Percentiles rank a stretch among this genome's conserved stretches.
phyloP scores from a whole-genome alignment of 352 stramenopile species.

The Pythium aphanidermatum region DNA sequence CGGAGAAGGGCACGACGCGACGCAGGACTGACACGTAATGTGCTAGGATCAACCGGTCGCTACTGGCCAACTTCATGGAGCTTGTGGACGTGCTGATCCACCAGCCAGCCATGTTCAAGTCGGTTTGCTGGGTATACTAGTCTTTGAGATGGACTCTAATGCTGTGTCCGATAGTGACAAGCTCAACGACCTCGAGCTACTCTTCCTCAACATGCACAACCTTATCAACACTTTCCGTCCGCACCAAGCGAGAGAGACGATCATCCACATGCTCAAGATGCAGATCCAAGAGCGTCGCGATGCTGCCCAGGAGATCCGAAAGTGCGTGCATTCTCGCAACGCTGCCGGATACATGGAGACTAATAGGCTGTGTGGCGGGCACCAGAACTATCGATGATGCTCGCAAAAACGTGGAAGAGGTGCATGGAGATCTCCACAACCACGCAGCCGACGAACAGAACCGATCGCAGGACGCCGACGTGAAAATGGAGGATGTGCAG shows the following conservation, averaged over 20 bases:
- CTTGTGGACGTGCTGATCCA: constrained; percentile 80
- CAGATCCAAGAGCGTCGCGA: constrained; percentile 75
- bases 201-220: constrained; percentile 89
- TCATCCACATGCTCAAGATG: constrained; percentile 76
- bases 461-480: constrained; percentile 19
- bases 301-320: constrained; percentile 64
- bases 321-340: constrained; percentile 15
- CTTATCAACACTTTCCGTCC: constrained; percentile 85
- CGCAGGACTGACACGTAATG: too few species aligned
- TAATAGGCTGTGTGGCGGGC: too few species aligned
- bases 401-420: constrained; percentile 47
- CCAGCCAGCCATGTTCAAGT: constrained; percentile 79
- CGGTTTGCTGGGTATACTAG: too few species aligned
- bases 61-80: constrained; percentile 81
- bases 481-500: constrained; percentile 49
- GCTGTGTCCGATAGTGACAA: constrained; percentile 42
- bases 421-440: constrained; percentile 53
- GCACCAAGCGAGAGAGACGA: constrained; percentile 76
- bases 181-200: constrained; percentile 76
- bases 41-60: constrained; percentile 74
- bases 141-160: background rate
- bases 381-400: constrained; percentile 62
- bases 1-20: background rate
- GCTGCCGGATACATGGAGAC: background rate
- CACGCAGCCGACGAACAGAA: constrained; percentile 33